Evolutionary conservation across 345 rosid genomes (phyloP), one percentile per base, ranked within the genome.

Genomic region (Camelina hispida): DNA sequence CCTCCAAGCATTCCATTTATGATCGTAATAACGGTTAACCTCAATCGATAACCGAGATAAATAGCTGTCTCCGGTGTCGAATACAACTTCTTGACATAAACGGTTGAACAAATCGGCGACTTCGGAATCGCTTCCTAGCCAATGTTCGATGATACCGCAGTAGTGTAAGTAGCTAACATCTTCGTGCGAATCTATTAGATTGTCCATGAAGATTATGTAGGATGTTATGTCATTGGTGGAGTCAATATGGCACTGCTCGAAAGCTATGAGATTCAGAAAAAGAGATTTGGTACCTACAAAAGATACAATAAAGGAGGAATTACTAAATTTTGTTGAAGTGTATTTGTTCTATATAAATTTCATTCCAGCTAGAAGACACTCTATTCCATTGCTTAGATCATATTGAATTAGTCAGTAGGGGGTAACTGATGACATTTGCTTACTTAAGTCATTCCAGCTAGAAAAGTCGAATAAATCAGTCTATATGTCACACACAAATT

Each of bases 81-180:
- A 91, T 70, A 90, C 97, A 42, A 89, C 99, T 78, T 89, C 99
- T 79, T 88, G 84, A 65, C 99, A 89, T 12, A 95, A 80, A 0
- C 89, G 84, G 85, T 95, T 90, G 86, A 91, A 89, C 43, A 95
- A 84, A 67, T 95, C 89, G 0, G 97, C 97, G 2, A 91, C 99
- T 69, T 90, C 97, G 0, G 85, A 83, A 22, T 95, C 96, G 6
- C 93, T 91, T 16, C 97, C 97, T 10, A 91, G 87, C 97, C 96
- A 91, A 70, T 91, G 96, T 78, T 95, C 96, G 0, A 91, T 80
- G 8, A 90, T 87, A 25, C 95, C 96, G 0, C 84, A 80, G 56
- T 87, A 87, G 58, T 90, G 97, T 12, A 95, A 89, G 90, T 87
- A 86, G 9, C 85, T 88, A 0, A 91, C 93, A 30, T 90, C 98